phyloP scores from a whole-genome alignment of 441 rosid genomes.

The Biscutella laevigata region DNA sequence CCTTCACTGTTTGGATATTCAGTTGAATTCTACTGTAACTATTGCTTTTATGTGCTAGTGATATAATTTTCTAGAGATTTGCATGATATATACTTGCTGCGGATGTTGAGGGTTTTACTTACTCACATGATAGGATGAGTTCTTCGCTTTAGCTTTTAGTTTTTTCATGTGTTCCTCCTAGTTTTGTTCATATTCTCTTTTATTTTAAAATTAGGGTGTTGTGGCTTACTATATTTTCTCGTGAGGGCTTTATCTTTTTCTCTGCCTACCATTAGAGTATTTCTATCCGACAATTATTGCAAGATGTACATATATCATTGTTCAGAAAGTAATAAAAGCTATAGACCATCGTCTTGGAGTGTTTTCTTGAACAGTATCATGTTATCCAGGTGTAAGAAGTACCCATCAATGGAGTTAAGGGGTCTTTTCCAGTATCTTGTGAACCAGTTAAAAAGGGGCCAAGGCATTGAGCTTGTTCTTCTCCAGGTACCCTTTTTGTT shows the following conservation, averaged over 20 bases:
- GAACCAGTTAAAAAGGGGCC: constrained; percentile 92
- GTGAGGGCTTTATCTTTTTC: background rate
- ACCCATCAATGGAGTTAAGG: constrained; percentile 98
- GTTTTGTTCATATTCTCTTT: background rate
- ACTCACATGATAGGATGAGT: constrained; percentile 4
- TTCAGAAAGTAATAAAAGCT: constrained; percentile 7
- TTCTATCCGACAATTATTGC: background rate
- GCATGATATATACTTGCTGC: background rate
- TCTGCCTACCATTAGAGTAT: background rate
- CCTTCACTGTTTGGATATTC: background rate
- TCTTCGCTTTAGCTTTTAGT: background rate
- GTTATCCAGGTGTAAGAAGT: constrained; percentile 83
- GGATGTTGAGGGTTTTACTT: constrained; percentile 14
- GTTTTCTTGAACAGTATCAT: constrained; percentile 3
- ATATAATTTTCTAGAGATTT: background rate
- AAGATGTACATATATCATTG: background rate
- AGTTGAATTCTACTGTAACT: background rate
- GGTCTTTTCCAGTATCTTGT: constrained; percentile 99
- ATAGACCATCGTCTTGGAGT: constrained; percentile 8
- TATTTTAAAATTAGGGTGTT: background rate
- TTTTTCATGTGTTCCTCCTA: constrained; percentile 4
- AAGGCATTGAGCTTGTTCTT: constrained; percentile 97
- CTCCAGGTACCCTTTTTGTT: constrained; percentile 57
- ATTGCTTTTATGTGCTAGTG: background rate
- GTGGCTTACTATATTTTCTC: background rate